Evolutionary conservation across 2,329 filamentous ascomycete genomes (phyloP).

Genomic region (Colletotrichum graminicola): DNA sequence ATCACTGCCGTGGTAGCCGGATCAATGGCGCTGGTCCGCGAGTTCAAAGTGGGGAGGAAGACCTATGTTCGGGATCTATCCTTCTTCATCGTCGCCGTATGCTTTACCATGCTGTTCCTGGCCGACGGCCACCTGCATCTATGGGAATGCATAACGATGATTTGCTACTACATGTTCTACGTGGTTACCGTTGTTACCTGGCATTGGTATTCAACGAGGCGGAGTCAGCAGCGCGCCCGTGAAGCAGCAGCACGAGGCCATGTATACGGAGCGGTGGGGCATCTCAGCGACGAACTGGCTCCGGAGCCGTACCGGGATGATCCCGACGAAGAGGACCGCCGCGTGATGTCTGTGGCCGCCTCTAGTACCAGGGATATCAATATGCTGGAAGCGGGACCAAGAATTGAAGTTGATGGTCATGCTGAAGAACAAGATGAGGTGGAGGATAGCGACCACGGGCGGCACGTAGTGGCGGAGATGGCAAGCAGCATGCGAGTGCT

Average conservation of each 20-base stretch:
- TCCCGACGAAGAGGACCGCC: conserved; percentile 57
- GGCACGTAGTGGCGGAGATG: conserved; percentile 83
- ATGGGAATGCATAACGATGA: conserved; percentile 94
- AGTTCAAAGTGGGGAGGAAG: conserved; percentile 90
- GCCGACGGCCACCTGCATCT: conserved; percentile 85
- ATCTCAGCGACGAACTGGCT: conserved; percentile 65
- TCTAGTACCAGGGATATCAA: conserved; percentile 53
- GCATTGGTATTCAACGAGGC: conserved; percentile 85
- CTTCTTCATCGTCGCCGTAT: conserved; percentile 90
- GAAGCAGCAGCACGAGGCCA: conserved; percentile 81
- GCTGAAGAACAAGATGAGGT: conserved; percentile 57
- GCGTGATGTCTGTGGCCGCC: conserved; percentile 39
- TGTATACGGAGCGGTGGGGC: conserved; percentile 70
- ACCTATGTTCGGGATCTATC: conserved; percentile 92
- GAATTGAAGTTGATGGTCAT: conserved; percentile 61
- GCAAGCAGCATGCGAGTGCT: conserved; percentile 93
- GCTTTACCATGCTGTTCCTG: conserved; percentile 88
- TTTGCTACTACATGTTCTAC: conserved; percentile 91
- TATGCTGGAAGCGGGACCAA: conserved; percentile 58
- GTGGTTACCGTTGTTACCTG: conserved; percentile 88
- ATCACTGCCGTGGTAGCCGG: conserved; percentile 97
- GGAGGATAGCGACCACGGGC: conserved; percentile 67
- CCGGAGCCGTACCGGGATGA: conserved; percentile 74
- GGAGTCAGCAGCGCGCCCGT: conserved; percentile 70
- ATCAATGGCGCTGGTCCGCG: conserved; percentile 96